phyloP scores from a whole-genome alignment of 2,329 filamentous ascomycete species.

The Macroventuria anomochaeta region DNA sequence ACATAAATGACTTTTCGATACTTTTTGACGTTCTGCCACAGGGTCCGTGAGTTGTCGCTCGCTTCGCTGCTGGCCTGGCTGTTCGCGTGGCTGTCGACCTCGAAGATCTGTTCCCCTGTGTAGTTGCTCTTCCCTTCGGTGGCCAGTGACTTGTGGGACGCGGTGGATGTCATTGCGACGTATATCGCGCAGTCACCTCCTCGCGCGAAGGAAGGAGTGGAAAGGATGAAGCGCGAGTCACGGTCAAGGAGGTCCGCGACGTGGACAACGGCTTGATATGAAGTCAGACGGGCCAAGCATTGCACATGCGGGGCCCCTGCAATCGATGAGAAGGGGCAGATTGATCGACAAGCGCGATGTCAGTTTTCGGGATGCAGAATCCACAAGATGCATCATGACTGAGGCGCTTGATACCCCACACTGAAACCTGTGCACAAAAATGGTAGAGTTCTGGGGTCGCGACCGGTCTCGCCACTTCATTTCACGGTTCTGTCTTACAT shows the following conservation, averaged over 20 bases:
- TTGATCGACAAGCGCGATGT: constrained; percentile 16
- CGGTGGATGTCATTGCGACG: constrained; percentile 15
- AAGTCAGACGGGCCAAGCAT: constrained; percentile 12
- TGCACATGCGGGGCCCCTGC: constrained; percentile 4
- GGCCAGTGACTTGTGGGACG: constrained; percentile 5
- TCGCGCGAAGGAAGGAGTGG: not conserved
- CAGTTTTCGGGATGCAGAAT: constrained; percentile 2
- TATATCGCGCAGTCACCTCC: not conserved
- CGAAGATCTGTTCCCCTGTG: constrained; percentile 19
- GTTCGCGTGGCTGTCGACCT: constrained; percentile 15
- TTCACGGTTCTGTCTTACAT: not conserved
- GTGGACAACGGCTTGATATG: constrained; percentile 17
- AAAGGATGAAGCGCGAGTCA: not conserved
- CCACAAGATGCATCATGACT: constrained; percentile 4
- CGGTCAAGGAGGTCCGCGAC: not conserved
- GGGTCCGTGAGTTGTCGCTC: constrained; percentile 28
- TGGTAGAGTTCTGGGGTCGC: not conserved
- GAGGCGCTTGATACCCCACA: constrained; percentile 14
- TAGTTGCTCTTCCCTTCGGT: constrained; percentile 11
- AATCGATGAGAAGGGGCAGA: constrained; percentile 2
- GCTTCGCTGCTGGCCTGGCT: constrained; percentile 7
- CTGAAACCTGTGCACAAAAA: not conserved
- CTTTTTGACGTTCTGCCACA: constrained; percentile 43
- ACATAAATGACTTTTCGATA: constrained; percentile 36
- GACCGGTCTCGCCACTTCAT: not conserved